Evolutionary conservation across 257 asterid species (phyloP).

Genomic region (Anisodus tanguticus): DNA sequence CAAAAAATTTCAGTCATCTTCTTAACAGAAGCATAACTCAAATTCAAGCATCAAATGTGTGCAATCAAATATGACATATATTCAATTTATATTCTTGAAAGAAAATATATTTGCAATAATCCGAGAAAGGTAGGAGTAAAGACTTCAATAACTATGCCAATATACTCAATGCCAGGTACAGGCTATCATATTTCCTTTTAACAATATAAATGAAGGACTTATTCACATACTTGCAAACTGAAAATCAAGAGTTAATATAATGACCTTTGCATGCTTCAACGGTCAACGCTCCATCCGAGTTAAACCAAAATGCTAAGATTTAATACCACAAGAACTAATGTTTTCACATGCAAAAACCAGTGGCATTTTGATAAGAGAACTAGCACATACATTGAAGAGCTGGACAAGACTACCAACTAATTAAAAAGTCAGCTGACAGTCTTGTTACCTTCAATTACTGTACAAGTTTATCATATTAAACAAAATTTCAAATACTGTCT

Average conservation of each 20-base stretch:
- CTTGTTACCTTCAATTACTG: constrained; percentile 11
- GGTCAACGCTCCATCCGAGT: not conserved
- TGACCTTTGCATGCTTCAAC: not conserved
- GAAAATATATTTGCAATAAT: not conserved
- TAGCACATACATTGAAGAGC: not conserved
- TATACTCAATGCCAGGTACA: not conserved
- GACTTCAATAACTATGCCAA: not conserved
- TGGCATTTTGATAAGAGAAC: not conserved
- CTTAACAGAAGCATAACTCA: constrained; percentile 2
- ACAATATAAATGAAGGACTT: not conserved
- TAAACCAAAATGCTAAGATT: not conserved
- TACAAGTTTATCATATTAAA: not conserved
- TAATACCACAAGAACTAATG: not conserved
- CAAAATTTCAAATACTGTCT: not conserved
- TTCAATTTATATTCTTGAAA: not conserved
- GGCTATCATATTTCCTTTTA: not conserved
- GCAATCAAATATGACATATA: constrained; percentile 9
- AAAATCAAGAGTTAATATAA: constrained; percentile 4
- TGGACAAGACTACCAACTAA: not conserved
- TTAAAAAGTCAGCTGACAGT: not conserved
- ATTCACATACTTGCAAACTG: constrained; percentile 24
- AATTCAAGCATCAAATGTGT: not conserved
- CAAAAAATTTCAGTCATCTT: not conserved
- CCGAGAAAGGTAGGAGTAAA: not conserved
- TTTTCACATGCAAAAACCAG: constrained; percentile 11